A percentile compares a stretch with the other conserved stretches of the same genome.
Evolutionary conservation across 2,329 filamentous ascomycete genomes (phyloP).

Genomic region (Pseudohalonectria lignicola): DNA sequence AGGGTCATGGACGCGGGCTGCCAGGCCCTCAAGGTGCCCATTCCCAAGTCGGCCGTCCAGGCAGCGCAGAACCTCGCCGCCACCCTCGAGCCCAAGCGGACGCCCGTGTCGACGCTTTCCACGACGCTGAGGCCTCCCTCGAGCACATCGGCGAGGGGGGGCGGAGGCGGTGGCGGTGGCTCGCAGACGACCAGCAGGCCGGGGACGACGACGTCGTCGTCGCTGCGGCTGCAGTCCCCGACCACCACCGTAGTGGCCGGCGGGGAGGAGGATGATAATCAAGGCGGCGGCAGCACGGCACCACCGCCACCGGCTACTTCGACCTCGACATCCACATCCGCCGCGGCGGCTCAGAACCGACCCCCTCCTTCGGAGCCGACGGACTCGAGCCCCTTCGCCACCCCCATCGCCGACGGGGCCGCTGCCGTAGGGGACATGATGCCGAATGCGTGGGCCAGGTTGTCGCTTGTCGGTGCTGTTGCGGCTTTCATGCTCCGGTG

Average conservation of each 20-base stretch:
- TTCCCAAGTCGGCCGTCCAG: slow-evolving; percentile 4
- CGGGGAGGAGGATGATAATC: background rate
- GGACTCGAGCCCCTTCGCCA: slow-evolving; percentile 9
- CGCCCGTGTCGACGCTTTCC: background rate
- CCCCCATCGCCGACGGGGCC: background rate
- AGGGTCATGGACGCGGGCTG: slow-evolving; percentile 6
- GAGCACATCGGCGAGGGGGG: background rate
- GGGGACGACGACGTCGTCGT: background rate
- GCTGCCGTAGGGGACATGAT: too few species aligned
- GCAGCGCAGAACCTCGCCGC: slow-evolving; percentile 6
- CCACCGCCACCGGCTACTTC: background rate
- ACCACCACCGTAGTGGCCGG: background rate
- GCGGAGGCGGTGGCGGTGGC: too few species aligned
- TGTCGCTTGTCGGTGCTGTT: too few species aligned
- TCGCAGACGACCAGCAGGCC: background rate
- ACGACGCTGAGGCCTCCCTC: background rate
- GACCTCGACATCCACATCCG: background rate
- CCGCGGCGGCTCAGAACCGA: background rate
- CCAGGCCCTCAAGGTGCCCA: background rate
- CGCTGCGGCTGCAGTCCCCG: background rate
- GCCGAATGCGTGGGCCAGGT: too few species aligned
- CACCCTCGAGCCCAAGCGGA: slow-evolving; percentile 3
- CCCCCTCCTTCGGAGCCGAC: slow-evolving; percentile 6
- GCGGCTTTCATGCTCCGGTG: too few species aligned
- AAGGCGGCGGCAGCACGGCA: background rate